Conservation (phyloP, 2,329 filamentous ascomycete species). For the Xylaria arbuscula region DNA sequence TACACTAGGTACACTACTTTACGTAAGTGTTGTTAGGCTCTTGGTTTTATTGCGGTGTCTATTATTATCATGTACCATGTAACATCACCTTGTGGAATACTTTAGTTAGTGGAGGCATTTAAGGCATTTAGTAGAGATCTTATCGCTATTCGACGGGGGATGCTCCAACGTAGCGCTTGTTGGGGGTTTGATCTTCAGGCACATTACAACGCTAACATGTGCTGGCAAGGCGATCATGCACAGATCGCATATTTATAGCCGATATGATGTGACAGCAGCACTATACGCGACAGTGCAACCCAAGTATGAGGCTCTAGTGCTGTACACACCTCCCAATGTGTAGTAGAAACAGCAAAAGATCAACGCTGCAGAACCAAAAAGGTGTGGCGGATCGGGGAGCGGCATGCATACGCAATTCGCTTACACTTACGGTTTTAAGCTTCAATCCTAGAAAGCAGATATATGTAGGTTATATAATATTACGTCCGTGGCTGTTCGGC, state of each 20-base stretch:
- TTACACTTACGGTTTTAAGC: slow-evolving; percentile 12
- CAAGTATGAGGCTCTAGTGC: neutral
- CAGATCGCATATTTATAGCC: slow-evolving; percentile 33
- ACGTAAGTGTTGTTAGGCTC: neutral
- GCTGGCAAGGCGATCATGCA: slow-evolving; percentile 22
- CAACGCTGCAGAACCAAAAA: neutral
- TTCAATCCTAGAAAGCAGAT: neutral
- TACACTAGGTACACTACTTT: neutral
- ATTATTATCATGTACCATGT: slow-evolving; percentile 14
- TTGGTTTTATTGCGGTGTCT: slow-evolving; percentile 1
- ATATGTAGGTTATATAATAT: too few species aligned
- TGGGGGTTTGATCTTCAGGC: slow-evolving; percentile 30
- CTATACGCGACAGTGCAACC: slow-evolving; percentile 14
- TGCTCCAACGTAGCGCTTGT: slow-evolving; percentile 1
- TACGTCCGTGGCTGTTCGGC: too few species aligned
- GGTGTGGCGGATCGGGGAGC: neutral
- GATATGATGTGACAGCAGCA: slow-evolving; percentile 30
- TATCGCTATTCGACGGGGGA: slow-evolving; percentile 17
- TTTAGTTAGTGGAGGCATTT: neutral
- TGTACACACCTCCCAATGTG: neutral
- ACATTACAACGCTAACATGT: slow-evolving; percentile 31
- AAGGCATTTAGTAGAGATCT: slow-evolving; percentile 1
- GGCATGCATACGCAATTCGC: neutral
- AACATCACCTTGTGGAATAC: neutral
- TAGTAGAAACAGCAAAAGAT: neutral